Evolutionary conservation across 192 early-diverging fungal species (phyloP), one percentile per base, ranked within the genome.

Genomic region (Podila epicladia): DNA sequence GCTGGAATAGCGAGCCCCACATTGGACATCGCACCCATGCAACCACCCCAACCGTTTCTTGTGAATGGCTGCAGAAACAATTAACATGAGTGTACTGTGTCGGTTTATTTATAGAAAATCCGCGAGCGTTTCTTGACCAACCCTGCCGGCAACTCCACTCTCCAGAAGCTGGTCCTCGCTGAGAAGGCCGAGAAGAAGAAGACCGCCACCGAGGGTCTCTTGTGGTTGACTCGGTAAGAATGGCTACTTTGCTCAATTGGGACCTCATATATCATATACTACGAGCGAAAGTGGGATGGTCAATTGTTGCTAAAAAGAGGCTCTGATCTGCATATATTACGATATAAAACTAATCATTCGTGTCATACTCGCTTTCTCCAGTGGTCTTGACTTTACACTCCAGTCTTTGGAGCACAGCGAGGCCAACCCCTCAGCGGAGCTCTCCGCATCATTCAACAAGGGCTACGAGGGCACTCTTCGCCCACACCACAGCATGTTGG

Each of bases 171-270:
- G 62, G 87, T 95, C 41, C 78, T 85, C 11, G 88, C 84, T 13
- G 97, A 99, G 84, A 63, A 85, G 3, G 84, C 72, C n/a, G 91
- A 93, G 71, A 93, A 94, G 85, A 94, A 95, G 84, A 89, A 92
- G 74, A 91, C 88, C 13, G 96, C 96, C 58, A 94, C 95, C 26
- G 95, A 96, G 76, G 95, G 95, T 20, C 88, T 99, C 35, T 86
- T 99, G 67, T 99, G 97, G 97, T 89, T 99, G 51, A 95, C 92
- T 73, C 88, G 96, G 91, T 92, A 87, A 65, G 85, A 55, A 53
- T 9, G 41, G 48, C 64, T 32, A 45, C 41, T 15, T 12, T 45
- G 8, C 41, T 8, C 41, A 45, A 45, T 3, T 12, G 41, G 41
- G 41, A 45, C 41, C 11, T 8, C 7, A 45, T 45, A 17, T 15